Evolutionary conservation across 805 yeast genomes (phyloP).

Genomic region (Pichia scutulata): DNA sequence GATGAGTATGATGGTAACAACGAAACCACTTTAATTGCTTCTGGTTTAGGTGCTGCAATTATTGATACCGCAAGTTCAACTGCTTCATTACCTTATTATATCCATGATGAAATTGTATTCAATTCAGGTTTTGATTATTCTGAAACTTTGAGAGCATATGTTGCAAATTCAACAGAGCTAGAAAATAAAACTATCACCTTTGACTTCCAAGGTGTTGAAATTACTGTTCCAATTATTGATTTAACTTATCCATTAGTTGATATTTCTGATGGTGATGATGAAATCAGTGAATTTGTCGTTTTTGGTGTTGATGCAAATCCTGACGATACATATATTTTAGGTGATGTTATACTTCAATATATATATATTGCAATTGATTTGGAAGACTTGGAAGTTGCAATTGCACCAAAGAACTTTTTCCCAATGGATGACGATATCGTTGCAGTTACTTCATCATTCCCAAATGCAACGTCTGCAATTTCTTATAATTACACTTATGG

Average conservation of each 20-base stretch:
- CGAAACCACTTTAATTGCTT: constrained; percentile 10
- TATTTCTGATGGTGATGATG: constrained; percentile 1
- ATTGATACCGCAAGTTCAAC: constrained; percentile 51
- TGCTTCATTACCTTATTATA: constrained; percentile 33
- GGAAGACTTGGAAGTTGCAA: constrained; percentile 35
- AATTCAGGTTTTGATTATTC: constrained; percentile 37
- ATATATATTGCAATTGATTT: constrained; percentile 51
- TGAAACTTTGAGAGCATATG: constrained; percentile 34
- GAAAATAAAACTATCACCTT: constrained; percentile 28
- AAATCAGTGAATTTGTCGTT: constrained; percentile 28
- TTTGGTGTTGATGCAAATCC: constrained; percentile 29
- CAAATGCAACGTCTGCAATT: constrained; percentile 11
- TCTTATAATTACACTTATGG: constrained; percentile 10
- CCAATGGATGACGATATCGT: constrained; percentile 6
- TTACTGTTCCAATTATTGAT: constrained; percentile 38
- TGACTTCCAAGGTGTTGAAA: constrained; percentile 45
- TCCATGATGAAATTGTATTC: constrained; percentile 19
- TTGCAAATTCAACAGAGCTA: constrained; percentile 32
- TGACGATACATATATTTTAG: constrained; percentile 34
- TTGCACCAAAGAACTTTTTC: constrained; percentile 31
- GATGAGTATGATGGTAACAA: constrained; percentile 11
- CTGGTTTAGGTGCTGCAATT: constrained; percentile 28
- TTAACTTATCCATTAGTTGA: constrained; percentile 9
- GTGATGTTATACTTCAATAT: constrained; percentile 45
- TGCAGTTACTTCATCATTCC: constrained; percentile 5